Evolutionary conservation across 495 filamentous ascomycete genomes (phyloP), one percentile per base, ranked within the genome.

Genomic region (Hyaloscypha hepaticicola): DNA sequence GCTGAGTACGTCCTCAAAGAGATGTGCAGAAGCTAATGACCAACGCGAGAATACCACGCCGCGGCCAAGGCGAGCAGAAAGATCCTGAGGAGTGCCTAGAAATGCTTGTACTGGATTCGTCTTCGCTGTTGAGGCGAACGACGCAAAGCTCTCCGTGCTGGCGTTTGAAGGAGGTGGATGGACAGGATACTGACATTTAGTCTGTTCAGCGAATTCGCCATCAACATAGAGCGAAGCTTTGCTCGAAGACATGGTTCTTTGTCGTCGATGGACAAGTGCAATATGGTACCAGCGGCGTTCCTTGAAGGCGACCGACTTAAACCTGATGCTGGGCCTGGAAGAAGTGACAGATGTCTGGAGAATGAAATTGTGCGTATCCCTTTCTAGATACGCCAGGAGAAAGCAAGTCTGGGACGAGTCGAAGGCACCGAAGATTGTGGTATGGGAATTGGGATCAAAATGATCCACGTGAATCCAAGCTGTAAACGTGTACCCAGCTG

Each of bases 341-440:
- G 92, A 93, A 41, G 85, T 91, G 58, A 98, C 89, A 14, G 96
- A 97, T 34, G 95, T 98, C 73, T 99, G 95, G 25, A 99, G 80
- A 71, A 99, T 98, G 67, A 99, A 92, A 72, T 96, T 93, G 28
- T 84, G 87, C n/a, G 92, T 96, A 72, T 98, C 93, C 71, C 89
- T 92, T 74, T 99, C 95, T 26, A 99, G 83, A 72, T 98, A 99
- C 25, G 89, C 90, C 50, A 99, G 85, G 33, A 98, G 79, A 68
- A 99, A 99, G 76, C 96, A 99, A 0, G 90, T 92, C 71, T 99
- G 95, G 21, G 85, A 91, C 0, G 88, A 80, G 77, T 99, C 95
- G 74, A 96, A 98, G 12, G 93, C 92, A 4, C 95, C 95, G 75
- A 99, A 99, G 7, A 99, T 80, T 3, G 95, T 99, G 1, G 95